A percentile compares a stretch with the other conserved stretches of the same genome.
Conservation (phyloP, 805 yeast genomes). For the Teunomyces tritomae region DNA sequence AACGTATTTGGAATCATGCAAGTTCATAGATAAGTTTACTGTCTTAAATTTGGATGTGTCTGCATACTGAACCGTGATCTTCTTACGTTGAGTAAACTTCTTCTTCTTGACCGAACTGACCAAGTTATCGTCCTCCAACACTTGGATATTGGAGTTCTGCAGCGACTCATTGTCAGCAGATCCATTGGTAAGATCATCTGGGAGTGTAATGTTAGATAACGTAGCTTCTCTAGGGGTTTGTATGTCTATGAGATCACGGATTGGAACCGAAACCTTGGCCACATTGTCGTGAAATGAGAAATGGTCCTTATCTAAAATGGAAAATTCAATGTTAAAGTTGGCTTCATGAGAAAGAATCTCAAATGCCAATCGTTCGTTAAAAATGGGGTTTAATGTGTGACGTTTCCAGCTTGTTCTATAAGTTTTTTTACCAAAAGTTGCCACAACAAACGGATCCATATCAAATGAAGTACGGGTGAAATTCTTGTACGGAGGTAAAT, state of each 20-base stretch:
- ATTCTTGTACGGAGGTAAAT: slow-evolving; percentile 74
- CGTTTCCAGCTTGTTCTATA: slow-evolving; percentile 81
- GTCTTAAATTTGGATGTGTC: slow-evolving; percentile 45
- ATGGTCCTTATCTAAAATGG: slow-evolving; percentile 80
- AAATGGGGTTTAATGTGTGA: slow-evolving; percentile 80
- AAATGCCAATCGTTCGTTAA: slow-evolving; percentile 76
- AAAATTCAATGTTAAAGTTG: slow-evolving; percentile 63
- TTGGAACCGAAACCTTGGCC: slow-evolving; percentile 59
- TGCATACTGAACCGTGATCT: slow-evolving; percentile 24
- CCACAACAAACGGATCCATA: slow-evolving; percentile 95
- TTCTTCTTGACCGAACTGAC: slow-evolving; percentile 27
- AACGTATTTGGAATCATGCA: slow-evolving; percentile 30
- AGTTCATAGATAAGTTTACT: slow-evolving; percentile 33
- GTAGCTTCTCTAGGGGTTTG: slow-evolving; percentile 17
- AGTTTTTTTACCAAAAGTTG: slow-evolving; percentile 84
- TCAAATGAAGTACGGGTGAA: slow-evolving; percentile 77
- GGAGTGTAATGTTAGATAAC: neutral
- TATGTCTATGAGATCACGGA: slow-evolving; percentile 45
- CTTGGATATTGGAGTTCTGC: slow-evolving; percentile 17
- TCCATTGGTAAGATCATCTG: neutral
- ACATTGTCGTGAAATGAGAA: slow-evolving; percentile 82
- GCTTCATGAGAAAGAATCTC: slow-evolving; percentile 68
- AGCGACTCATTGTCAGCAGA: slow-evolving; percentile 7
- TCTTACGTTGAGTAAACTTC: slow-evolving; percentile 27
- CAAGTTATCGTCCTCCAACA: slow-evolving; percentile 29